Percentiles rank a stretch among this genome's conserved stretches.
These are phyloP conservation scores for Microbotryum scabiosae DNA, from an alignment of 1,284 basidiomycete genomes.

Conservation along the genomic window DNA sequence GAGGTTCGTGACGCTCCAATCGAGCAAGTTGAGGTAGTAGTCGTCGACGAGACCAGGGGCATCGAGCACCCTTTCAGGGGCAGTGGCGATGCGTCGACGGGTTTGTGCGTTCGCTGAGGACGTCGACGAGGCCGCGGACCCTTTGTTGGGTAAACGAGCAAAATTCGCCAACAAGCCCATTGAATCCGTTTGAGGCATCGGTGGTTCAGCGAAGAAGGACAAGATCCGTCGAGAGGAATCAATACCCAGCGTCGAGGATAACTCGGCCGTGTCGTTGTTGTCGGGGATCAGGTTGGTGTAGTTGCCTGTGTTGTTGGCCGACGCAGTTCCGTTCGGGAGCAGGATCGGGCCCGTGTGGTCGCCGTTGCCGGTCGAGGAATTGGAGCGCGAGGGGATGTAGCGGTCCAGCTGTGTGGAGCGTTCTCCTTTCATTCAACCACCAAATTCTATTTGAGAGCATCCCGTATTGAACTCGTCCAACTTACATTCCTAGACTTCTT, in stretches of 20 bases:
- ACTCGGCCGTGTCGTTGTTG: slow-evolving; percentile 31
- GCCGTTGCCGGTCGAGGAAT: slow-evolving; percentile 9
- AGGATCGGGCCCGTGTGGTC: slow-evolving; percentile 32
- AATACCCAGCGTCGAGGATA: slow-evolving; percentile 35
- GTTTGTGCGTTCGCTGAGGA: slow-evolving; percentile 55
- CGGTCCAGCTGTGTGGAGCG: slow-evolving; percentile 32
- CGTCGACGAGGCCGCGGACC: slow-evolving; percentile 43
- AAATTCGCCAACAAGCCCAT: slow-evolving; percentile 36
- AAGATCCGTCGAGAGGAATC: slow-evolving; percentile 42
- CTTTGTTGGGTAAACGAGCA: slow-evolving; percentile 33
- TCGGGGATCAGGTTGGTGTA: neutral
- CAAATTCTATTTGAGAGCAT: no score
- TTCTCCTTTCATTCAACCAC: no score
- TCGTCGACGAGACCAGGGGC: slow-evolving; percentile 93
- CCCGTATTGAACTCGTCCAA: no score
- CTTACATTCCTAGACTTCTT: slow-evolving; percentile 26
- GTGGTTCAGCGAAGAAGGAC: slow-evolving; percentile 43
- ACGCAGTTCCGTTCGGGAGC: slow-evolving; percentile 7
- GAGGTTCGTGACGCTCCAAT: slow-evolving; percentile 78
- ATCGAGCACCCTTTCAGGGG: slow-evolving; percentile 83
- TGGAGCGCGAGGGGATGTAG: slow-evolving; percentile 28
- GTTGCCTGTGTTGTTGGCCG: neutral
- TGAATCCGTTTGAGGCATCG: slow-evolving; percentile 36
- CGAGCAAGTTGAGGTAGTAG: slow-evolving; percentile 90
- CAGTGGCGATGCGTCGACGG: slow-evolving; percentile 72